These are phyloP conservation scores for Globisporangium lucens DNA, from an alignment of 352 stramenopile species.

Conservation along the genomic window DNA sequence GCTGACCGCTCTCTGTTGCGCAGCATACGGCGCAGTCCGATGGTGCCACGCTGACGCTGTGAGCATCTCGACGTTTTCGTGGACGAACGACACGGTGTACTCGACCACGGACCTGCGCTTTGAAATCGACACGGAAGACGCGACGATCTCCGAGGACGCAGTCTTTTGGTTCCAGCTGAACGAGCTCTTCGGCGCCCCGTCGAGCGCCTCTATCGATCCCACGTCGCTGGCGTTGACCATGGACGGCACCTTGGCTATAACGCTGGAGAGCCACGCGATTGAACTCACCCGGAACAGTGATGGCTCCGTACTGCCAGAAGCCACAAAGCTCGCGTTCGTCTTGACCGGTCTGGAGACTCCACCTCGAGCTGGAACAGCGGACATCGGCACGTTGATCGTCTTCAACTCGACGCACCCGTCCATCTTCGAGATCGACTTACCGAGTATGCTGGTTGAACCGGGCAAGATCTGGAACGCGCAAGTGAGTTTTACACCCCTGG, in stretches of 20 bases:
- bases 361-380: conserved; percentile 6
- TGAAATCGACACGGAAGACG: conserved; percentile 22
- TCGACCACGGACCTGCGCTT: conserved; percentile 20
- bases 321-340: conserved; percentile 12
- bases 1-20: conserved; percentile 5
- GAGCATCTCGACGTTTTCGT: conserved; percentile 9
- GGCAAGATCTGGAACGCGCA: conserved; percentile 26
- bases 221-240: conserved; percentile 15
- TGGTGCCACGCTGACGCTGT: not conserved
- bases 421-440: conserved; percentile 10
- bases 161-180: conserved; percentile 30
- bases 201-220: conserved; percentile 21
- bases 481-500: conserved; percentile 16
- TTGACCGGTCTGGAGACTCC: conserved; percentile 19
- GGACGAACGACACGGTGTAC: conserved; percentile 31
- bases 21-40: not conserved
- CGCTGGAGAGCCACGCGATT: conserved; percentile 18
- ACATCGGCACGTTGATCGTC: conserved; percentile 22
- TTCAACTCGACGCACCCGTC: conserved; percentile 16
- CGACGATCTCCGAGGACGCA: conserved; percentile 25
- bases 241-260: conserved; percentile 26
- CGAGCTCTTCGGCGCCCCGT: conserved; percentile 20
- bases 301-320: conserved; percentile 6
- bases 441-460: conserved; percentile 24
- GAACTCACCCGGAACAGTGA: conserved; percentile 21